Conservation (phyloP, 208 protist species). For the Acanthamoeba sp. region DNA sequence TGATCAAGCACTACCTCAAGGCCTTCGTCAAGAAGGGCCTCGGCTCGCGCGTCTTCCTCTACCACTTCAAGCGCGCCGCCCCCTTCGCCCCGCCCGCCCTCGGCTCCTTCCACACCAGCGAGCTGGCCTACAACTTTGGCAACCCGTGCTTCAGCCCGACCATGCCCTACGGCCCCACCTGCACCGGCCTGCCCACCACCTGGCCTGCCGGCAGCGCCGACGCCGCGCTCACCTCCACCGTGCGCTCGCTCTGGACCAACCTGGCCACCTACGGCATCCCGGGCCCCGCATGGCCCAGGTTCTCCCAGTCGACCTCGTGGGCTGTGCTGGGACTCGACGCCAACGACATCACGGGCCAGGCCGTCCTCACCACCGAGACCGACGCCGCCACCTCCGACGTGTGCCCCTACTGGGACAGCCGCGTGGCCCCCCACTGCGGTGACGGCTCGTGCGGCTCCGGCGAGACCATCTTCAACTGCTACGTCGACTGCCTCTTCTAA, state of each 20-base stretch:
- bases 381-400: not conserved
- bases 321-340: not conserved
- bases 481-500: slow-evolving; percentile 21
- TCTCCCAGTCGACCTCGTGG: not conserved
- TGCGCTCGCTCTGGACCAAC: slow-evolving; percentile 9
- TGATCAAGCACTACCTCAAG: slow-evolving; percentile 49
- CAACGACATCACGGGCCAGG: not conserved
- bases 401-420: slow-evolving; percentile 30
- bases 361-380: slow-evolving; percentile 18
- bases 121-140: slow-evolving; percentile 50
- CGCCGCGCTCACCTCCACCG: not conserved
- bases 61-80: slow-evolving; percentile 18
- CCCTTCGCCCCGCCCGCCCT: not conserved
- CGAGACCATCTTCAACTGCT: slow-evolving; percentile 31
- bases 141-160: not conserved
- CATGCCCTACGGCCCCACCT: not conserved
- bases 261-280: slow-evolving; percentile 4
- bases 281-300: not conserved
- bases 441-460: not conserved
- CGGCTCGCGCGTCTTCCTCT: slow-evolving; percentile 31
- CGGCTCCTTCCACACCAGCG: slow-evolving; percentile 29
- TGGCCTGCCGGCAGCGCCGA: slow-evolving; percentile 10
- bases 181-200: not conserved
- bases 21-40: not conserved
- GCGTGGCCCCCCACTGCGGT: slow-evolving; percentile 5